These are phyloP conservation scores for Meredithiella fracta DNA, from an alignment of 2,329 filamentous ascomycete genomes.

Conservation along the genomic window DNA sequence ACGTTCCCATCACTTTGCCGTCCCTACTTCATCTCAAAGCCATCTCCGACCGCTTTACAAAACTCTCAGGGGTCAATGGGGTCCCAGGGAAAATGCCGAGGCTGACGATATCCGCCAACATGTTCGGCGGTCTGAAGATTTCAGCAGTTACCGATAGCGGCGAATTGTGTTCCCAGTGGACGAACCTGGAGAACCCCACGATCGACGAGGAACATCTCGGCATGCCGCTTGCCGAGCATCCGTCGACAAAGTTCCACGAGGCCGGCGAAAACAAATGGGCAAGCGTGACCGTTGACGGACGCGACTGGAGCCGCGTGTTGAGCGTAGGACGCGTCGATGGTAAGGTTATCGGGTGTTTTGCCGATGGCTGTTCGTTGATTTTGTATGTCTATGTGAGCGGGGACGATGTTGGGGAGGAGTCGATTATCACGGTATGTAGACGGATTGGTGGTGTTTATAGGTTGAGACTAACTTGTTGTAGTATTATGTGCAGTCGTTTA, in stretches of 20 bases:
- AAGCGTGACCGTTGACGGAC: slow-evolving; percentile 76
- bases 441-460: neutral
- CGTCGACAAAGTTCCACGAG: slow-evolving; percentile 61
- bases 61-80: slow-evolving; percentile 45
- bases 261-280: slow-evolving; percentile 74
- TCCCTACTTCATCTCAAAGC: slow-evolving; percentile 77
- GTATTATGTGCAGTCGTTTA: slow-evolving; percentile 31
- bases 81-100: slow-evolving; percentile 19
- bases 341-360: slow-evolving; percentile 82
- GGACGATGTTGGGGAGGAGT: slow-evolving; percentile 47
- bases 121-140: slow-evolving; percentile 74
- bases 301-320: slow-evolving; percentile 87
- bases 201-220: slow-evolving; percentile 63
- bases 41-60: slow-evolving; percentile 90
- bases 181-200: slow-evolving; percentile 69
- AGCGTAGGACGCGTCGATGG: slow-evolving; percentile 82
- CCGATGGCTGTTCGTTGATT: slow-evolving; percentile 63
- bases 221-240: slow-evolving; percentile 59
- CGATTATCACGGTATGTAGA: slow-evolving; percentile 55
- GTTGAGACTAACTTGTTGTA: slow-evolving; percentile 12
- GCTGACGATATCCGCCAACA: slow-evolving; percentile 79
- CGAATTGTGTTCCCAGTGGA: slow-evolving; percentile 74
- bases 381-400: slow-evolving; percentile 68
- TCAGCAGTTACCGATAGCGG: slow-evolving; percentile 70
- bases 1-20: slow-evolving; percentile 84